Evolutionary conservation across 331 rosid species (phyloP).

Genomic region (Telfairia occidentalis): DNA sequence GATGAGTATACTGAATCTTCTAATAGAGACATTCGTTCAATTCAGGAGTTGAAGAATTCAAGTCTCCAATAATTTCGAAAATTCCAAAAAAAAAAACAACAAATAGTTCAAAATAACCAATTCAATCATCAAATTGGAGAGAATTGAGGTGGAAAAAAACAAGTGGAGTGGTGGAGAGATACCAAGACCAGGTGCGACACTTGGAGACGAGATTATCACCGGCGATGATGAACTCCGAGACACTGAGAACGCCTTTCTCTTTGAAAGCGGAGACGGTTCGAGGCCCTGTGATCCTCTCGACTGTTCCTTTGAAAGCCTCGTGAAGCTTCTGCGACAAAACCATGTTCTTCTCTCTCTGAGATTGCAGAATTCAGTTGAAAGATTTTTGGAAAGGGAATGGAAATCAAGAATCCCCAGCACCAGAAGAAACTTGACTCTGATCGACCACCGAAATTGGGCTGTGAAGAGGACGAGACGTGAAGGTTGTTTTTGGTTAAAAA

Average conservation of each 20-base stretch:
- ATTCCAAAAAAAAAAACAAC: neutral
- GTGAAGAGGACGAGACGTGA: neutral
- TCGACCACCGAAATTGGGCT: neutral
- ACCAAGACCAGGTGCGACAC: constrained; percentile 99
- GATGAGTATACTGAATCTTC: neutral
- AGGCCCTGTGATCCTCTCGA: constrained; percentile 83
- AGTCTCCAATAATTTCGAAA: neutral
- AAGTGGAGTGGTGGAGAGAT: neutral
- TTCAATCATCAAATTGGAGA: neutral
- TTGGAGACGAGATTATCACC: constrained; percentile 96
- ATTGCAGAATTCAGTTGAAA: neutral
- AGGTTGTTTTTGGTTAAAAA: neutral
- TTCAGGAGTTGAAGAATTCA: neutral
- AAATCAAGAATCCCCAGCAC: neutral
- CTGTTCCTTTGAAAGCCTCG: constrained; percentile 97
- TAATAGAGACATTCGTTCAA: neutral
- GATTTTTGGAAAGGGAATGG: neutral
- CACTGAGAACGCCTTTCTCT: constrained; percentile 94
- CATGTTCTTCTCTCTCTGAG: constrained; percentile 25
- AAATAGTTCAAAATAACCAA: neutral
- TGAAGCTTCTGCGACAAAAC: constrained; percentile 83
- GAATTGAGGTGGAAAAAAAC: neutral
- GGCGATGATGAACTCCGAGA: constrained; percentile 69
- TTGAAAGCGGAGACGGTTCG: constrained; percentile 92
- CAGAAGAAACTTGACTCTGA: neutral